Evolutionary conservation across 73 alveolate genomes (phyloP).

Genomic region (Strombidium stylifer): DNA sequence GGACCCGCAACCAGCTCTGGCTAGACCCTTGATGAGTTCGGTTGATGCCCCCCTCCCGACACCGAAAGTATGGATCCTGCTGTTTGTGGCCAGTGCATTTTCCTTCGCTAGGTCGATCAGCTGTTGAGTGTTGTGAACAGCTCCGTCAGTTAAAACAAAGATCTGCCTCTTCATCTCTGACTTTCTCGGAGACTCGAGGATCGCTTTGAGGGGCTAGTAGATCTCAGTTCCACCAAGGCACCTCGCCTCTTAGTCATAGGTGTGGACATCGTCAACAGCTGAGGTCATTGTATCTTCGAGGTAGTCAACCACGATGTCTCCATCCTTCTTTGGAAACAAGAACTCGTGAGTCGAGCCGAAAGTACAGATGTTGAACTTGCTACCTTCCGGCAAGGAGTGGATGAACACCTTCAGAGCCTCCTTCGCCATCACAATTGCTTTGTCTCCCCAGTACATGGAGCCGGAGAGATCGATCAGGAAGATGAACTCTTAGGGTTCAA

Average conservation of each 20-base stretch:
- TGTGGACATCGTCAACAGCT: conserved; percentile 35
- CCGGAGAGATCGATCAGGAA: conserved; percentile 86
- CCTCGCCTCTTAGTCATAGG: conserved; percentile 76
- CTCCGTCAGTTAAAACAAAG: conserved; percentile 96
- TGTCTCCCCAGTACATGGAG: conserved; percentile 86
- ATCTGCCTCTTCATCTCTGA: too few species aligned
- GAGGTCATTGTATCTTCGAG: conserved; percentile 47
- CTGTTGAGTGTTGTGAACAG: conserved; percentile 65
- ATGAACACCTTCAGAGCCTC: conserved; percentile 71
- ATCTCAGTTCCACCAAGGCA: conserved; percentile 92
- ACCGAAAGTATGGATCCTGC: conserved; percentile 59
- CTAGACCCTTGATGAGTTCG: conserved; percentile 31
- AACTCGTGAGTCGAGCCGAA: conserved; percentile 64
- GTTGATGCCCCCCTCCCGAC: conserved; percentile 59
- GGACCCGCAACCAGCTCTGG: conserved; percentile 53
- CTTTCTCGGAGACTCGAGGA: too few species aligned
- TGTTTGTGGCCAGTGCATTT: conserved; percentile 36
- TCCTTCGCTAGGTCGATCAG: conserved; percentile 61
- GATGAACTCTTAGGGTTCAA: conserved; percentile 46
- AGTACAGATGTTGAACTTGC: conserved; percentile 72
- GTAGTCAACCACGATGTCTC: too few species aligned
- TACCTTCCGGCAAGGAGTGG: conserved; percentile 70
- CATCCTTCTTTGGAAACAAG: conserved; percentile 46
- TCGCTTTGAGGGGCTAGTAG: conserved; percentile 66
- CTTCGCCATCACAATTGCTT: conserved; percentile 63